Conservation (phyloP, 164 flowering plant species). For the Litsea cubeba region DNA sequence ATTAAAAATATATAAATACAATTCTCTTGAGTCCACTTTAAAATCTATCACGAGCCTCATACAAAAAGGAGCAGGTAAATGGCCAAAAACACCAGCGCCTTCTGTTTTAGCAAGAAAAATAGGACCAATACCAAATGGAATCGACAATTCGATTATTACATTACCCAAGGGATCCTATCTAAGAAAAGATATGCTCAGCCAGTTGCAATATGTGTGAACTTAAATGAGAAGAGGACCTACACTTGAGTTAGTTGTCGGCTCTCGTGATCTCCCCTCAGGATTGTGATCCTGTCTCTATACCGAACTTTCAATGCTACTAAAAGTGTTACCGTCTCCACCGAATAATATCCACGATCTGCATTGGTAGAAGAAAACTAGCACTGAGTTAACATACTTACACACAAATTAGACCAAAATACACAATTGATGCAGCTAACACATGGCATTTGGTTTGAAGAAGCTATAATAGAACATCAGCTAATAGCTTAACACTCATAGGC, state of each 20-base stretch:
- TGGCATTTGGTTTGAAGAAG: not conserved
- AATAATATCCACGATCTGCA: slow-evolving; percentile 53
- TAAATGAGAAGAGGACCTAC: slow-evolving; percentile 23
- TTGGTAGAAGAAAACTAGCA: slow-evolving; percentile 7
- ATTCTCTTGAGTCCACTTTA: no score
- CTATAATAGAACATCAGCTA: not conserved
- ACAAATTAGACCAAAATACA: not conserved
- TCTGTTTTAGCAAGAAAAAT: not conserved
- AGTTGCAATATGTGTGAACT: slow-evolving; percentile 3
- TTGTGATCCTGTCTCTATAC: slow-evolving; percentile 44
- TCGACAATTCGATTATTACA: not conserved
- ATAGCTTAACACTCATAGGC: not conserved
- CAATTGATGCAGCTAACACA: not conserved
- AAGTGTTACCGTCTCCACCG: slow-evolving; percentile 46
- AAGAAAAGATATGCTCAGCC: not conserved
- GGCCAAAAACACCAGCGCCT: not conserved
- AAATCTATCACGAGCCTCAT: no score
- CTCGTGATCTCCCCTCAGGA: slow-evolving; percentile 44
- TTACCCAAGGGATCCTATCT: not conserved
- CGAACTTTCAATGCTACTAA: slow-evolving; percentile 48
- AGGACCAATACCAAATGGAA: not conserved
- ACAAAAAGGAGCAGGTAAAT: no score
- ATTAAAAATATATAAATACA: no score
- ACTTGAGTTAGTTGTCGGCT: slow-evolving; percentile 52
- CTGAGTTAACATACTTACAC: not conserved